Base-by-base conservation (phyloP, 2,329 filamentous ascomycete species). In the Alternaria postmessia region DNA sequence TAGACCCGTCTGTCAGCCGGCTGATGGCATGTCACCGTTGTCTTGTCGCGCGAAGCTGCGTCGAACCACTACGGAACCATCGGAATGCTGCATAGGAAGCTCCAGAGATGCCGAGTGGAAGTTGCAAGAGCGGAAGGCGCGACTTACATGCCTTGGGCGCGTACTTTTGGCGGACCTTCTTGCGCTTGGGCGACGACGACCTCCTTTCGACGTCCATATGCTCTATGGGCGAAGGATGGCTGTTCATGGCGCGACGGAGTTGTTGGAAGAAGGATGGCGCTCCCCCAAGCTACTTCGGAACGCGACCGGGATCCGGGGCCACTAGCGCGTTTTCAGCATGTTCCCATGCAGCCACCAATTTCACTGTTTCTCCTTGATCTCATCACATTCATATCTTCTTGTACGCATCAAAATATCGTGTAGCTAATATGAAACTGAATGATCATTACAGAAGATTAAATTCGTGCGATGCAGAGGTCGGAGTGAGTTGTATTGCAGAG, bases 151-250 rank as follows among this genome's bases (percentile, higher is more conserved):
- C 74, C 66, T 74, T 74, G 41, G 73, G 70, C 41, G 75, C 73
- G 56, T 78, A 78, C 61, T 77, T 77, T 60, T 75, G 70, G 18
- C 75, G 73, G 22, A 72, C 63, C 63, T 76, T 78, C 67, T 78
- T 78, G 46, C 75, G 70, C 64, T 74, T 77, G 16, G 75, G 74
- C 42, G 74, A 75, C 32, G 65, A 64, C 14, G 71, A 69, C 34
- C 54, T 57, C 44, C 60, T 48, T 8, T 71, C 71, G 42, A 68
- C 70, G 30, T 71, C 71, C 49, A 63, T 61, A 30, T 54, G 61
- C 22, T 51, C 56, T 38, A 61, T 38, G n/a, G 63, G 53, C 51
- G 65, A 69, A 16, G 58, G 54, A 39, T 66, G 62, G 34, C 69
- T 61, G 66, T 67, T 70, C 73, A 77, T 76, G 49, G 60, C 62